phyloP scores from a whole-genome alignment of 2,329 filamentous ascomycete genomes.

The Diplocarpon mali region DNA sequence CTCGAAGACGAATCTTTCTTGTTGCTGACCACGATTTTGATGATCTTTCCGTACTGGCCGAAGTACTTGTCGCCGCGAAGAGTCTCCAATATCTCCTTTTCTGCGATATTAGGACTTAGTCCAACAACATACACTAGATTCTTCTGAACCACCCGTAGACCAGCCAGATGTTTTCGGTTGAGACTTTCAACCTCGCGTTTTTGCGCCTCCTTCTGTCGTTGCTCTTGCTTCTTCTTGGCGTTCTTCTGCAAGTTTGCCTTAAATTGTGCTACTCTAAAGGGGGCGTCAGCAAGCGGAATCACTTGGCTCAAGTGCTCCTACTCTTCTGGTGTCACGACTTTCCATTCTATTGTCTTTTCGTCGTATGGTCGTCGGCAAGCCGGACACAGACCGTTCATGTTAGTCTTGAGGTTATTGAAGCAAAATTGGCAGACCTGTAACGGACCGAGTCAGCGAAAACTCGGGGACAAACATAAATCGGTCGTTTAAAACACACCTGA shows the following conservation, averaged over 20 bases:
- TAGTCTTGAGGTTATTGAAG: constrained; percentile 98
- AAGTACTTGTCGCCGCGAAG: constrained; percentile 89
- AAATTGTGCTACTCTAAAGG: constrained; percentile 57
- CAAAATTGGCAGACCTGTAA: constrained; percentile 95
- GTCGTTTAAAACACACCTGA: constrained; percentile 52
- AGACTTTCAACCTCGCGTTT: constrained; percentile 94
- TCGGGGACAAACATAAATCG: background rate
- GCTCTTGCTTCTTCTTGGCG: constrained; percentile 79
- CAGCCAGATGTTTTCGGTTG: constrained; percentile 90
- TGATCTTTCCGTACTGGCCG: constrained; percentile 94
- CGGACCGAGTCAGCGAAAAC: constrained; percentile 7
- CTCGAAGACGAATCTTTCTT: constrained; percentile 51
- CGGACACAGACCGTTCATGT: constrained; percentile 95
- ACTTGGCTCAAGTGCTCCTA: constrained; percentile 34
- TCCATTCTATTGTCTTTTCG: constrained; percentile 95
- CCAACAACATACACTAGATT: constrained; percentile 98
- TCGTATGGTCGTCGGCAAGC: constrained; percentile 93
- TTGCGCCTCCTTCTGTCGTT: constrained; percentile 87
- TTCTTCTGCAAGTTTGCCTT: constrained; percentile 74
- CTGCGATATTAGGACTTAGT: constrained; percentile 78
- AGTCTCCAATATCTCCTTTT: constrained; percentile 85
- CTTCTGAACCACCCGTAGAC: constrained; percentile 93
- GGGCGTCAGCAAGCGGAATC: constrained; percentile 7
- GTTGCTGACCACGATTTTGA: constrained; percentile 98
- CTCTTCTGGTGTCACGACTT: constrained; percentile 91